These are phyloP conservation scores for Microsporum canis DNA, from an alignment of 2,329 filamentous ascomycete species.

Conservation along the genomic window DNA sequence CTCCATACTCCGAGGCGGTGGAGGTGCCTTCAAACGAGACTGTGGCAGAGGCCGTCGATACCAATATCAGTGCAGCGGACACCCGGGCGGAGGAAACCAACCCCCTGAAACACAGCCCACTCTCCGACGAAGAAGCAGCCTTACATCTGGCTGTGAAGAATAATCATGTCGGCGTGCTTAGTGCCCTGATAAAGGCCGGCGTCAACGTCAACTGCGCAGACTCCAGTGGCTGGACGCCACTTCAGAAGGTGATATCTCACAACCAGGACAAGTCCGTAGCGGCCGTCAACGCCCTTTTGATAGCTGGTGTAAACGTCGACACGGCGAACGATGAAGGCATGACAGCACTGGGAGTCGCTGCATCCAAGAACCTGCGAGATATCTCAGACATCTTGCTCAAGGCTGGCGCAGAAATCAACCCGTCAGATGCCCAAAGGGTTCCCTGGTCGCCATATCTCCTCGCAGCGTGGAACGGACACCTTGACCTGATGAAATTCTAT, in stretches of 20 bases:
- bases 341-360: neutral
- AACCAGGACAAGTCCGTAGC: neutral
- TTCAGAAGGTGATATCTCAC: neutral
- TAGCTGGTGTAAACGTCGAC: neutral
- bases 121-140: neutral
- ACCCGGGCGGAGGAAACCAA: neutral
- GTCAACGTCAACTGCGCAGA: neutral
- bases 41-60: neutral
- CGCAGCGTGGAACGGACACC: neutral
- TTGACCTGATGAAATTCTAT: neutral
- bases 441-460: constrained; percentile 2
- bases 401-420: neutral
- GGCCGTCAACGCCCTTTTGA: neutral
- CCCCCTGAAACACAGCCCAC: neutral
- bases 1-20: neutral
- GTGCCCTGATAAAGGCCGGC: neutral
- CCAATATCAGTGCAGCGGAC: neutral
- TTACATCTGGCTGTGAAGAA: constrained; percentile 3
- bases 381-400: neutral
- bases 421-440: neutral
- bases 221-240: neutral
- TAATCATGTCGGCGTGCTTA: neutral
- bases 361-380: neutral
- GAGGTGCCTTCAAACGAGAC: neutral
- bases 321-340: neutral